phyloP scores from a whole-genome alignment of 1,284 basidiomycete genomes.

The Moniliophthora roreri region DNA sequence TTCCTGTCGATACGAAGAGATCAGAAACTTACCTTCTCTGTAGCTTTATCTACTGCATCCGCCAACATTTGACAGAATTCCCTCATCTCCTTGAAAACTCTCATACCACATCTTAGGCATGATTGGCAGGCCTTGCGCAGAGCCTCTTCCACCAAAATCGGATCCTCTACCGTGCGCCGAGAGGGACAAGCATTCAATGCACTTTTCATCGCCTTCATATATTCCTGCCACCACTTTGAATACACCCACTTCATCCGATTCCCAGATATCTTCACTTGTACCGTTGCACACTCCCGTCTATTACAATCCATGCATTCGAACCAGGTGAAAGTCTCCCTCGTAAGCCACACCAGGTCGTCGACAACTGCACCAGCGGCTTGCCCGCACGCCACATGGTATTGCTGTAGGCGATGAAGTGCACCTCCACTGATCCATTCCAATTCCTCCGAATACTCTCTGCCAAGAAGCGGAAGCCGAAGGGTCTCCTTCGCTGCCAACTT shows the following conservation, averaged over 20 bases:
- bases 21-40: not conserved
- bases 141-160: not conserved
- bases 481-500: slow-evolving; percentile 39
- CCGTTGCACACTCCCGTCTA: not conserved
- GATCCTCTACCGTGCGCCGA: not conserved
- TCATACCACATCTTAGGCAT: not conserved
- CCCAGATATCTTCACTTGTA: not conserved
- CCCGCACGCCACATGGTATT: slow-evolving; percentile 45
- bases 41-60: not conserved
- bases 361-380: slow-evolving; percentile 26
- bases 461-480: slow-evolving; percentile 37
- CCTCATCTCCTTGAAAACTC: not conserved
- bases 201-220: not conserved
- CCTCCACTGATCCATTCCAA: slow-evolving; percentile 46
- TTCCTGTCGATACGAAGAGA: too few species aligned
- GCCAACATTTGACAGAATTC: not conserved
- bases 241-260: not conserved
- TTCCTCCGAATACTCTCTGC: slow-evolving; percentile 35
- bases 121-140: not conserved
- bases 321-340: not conserved
- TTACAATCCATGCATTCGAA: not conserved
- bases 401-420: slow-evolving; percentile 41
- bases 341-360: not conserved
- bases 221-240: not conserved
- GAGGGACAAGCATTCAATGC: not conserved